Evolutionary conservation across 345 rosid genomes (phyloP).

Genomic region (Psidium friedrichsthalianum): DNA sequence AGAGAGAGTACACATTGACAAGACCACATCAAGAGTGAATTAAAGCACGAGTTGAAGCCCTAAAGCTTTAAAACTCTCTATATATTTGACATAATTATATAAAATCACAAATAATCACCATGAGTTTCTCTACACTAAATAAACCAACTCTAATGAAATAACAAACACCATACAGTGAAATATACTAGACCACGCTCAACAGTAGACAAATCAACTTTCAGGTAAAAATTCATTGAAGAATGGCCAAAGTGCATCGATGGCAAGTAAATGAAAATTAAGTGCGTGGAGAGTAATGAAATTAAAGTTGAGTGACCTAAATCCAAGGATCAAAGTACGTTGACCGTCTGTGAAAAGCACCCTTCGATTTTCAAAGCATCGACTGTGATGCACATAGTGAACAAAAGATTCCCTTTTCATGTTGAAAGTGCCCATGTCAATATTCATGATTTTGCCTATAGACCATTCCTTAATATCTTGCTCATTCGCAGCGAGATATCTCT

Average conservation of each 20-base stretch:
- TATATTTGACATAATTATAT: neutral
- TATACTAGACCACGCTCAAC: neutral
- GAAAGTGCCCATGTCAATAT: neutral
- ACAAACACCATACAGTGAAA: neutral
- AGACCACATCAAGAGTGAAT: neutral
- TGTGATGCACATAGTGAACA: neutral
- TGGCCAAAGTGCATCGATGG: neutral
- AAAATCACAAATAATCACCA: neutral
- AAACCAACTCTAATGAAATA: neutral
- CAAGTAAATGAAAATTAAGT: neutral
- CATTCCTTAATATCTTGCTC: neutral
- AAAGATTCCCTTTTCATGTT: neutral
- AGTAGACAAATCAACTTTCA: neutral
- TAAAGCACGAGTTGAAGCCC: neutral
- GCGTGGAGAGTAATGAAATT: neutral
- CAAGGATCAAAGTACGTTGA: neutral
- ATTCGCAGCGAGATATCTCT: neutral
- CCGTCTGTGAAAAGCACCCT: neutral
- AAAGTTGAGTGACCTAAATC: neutral
- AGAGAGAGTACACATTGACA: neutral
- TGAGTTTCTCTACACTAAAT: neutral
- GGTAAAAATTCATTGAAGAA: neutral
- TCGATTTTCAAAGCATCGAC: neutral
- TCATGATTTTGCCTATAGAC: neutral
- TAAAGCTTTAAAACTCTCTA: neutral